A percentile compares a stretch with the other conserved stretches of the same genome.
Conservation (phyloP, 352 stramenopile species). For the Pythium guiyangense region DNA sequence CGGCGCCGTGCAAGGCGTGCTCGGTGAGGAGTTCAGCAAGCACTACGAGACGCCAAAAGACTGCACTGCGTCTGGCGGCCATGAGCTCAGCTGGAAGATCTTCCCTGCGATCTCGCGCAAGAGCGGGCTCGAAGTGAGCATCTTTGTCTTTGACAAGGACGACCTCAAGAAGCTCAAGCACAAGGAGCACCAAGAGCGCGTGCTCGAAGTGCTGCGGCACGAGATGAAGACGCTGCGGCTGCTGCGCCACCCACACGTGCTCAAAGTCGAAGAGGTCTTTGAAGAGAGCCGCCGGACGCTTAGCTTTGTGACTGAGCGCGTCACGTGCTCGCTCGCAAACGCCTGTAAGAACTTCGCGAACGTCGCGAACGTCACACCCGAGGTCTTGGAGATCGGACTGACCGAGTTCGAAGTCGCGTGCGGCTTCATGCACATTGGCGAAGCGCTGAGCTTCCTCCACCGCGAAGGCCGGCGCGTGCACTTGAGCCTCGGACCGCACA, state of each 20-base stretch:
- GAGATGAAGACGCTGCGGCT: slow-evolving; percentile 87
- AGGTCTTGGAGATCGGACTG: slow-evolving; percentile 84
- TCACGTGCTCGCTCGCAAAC: slow-evolving; percentile 89
- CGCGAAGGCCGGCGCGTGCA: slow-evolving; percentile 86
- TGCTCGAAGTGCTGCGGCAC: slow-evolving; percentile 83
- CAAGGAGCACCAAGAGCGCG: slow-evolving; percentile 83
- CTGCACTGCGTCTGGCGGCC: slow-evolving; percentile 75
- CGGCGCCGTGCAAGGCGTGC: slow-evolving; percentile 36
- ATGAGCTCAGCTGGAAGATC: slow-evolving; percentile 83
- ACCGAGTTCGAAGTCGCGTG: slow-evolving; percentile 86
- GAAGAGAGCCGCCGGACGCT: slow-evolving; percentile 83
- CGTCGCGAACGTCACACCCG: slow-evolving; percentile 77
- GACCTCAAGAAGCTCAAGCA: slow-evolving; percentile 79
- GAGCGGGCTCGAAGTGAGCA: slow-evolving; percentile 69
- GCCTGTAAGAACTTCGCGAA: slow-evolving; percentile 89
- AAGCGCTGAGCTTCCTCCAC: slow-evolving; percentile 89
- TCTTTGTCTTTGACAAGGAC: slow-evolving; percentile 88
- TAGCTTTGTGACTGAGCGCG: slow-evolving; percentile 87
- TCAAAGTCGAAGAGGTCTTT: slow-evolving; percentile 90
- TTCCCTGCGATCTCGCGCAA: slow-evolving; percentile 81
- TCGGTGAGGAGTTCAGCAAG: slow-evolving; percentile 84
- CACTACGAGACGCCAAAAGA: slow-evolving; percentile 85
- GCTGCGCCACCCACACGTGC: slow-evolving; percentile 83
- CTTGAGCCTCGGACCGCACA: slow-evolving; percentile 79
- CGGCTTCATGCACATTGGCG: slow-evolving; percentile 85